These are phyloP conservation scores for Apiotrichum montevideense DNA, from an alignment of 1,284 basidiomycete species.

Conservation along the genomic window DNA sequence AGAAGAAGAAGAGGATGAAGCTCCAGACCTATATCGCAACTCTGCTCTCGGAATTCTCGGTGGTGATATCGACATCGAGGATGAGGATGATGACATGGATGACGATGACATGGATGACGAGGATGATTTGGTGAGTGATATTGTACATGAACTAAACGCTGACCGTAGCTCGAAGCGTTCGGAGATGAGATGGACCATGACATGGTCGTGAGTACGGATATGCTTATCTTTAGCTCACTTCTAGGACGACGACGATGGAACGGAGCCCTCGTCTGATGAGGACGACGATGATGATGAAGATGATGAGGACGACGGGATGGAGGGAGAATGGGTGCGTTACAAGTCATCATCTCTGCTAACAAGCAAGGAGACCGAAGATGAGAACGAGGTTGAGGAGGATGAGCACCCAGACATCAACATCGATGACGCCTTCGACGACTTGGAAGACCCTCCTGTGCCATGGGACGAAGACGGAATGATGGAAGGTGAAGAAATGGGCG, in stretches of 20 bases:
- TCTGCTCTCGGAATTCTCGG: constrained; percentile 91
- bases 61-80: constrained; percentile 52
- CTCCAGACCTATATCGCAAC: constrained; percentile 85
- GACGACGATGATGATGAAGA: constrained; percentile 48
- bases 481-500: constrained; percentile 30
- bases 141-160: not conserved
- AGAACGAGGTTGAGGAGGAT: constrained; percentile 34
- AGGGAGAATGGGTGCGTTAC: constrained; percentile 31
- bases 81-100: constrained; percentile 68
- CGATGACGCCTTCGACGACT: constrained; percentile 24
- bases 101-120: constrained; percentile 77
- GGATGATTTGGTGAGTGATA: constrained; percentile 49
- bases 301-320: constrained; percentile 27
- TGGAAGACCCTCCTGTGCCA: constrained; percentile 18
- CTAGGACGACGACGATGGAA: constrained; percentile 58
- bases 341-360: not conserved
- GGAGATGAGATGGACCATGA: constrained; percentile 33
- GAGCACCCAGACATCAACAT: constrained; percentile 18
- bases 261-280: constrained; percentile 38
- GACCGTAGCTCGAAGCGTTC: constrained; percentile 23
- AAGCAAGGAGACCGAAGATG: constrained; percentile 24
- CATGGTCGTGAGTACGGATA: constrained; percentile 20
- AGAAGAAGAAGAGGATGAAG: constrained; percentile 58
- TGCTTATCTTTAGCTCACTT: not conserved
- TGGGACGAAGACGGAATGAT: constrained; percentile 51